These are phyloP conservation scores for Arbutus unedo DNA, from an alignment of 148 eudicot genomes.

Conservation along the genomic window DNA sequence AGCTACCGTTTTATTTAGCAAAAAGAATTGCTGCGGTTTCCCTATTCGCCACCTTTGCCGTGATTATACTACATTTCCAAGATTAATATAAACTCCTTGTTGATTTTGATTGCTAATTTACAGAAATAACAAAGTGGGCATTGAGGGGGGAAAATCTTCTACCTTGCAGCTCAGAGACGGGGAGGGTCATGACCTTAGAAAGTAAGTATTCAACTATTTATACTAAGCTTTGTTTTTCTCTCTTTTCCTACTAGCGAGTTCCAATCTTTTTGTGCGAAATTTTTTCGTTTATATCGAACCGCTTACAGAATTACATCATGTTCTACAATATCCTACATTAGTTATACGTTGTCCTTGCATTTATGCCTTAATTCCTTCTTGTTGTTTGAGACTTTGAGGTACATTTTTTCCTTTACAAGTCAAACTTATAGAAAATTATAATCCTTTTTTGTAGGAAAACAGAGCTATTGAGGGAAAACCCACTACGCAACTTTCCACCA, in stretches of 20 bases:
- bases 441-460: slow-evolving; percentile 57
- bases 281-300: too few species aligned
- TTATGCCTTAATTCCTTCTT: not conserved
- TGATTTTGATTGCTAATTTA: not conserved
- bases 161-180: slow-evolving; percentile 50
- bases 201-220: slow-evolving; percentile 32
- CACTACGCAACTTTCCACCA: slow-evolving; percentile 73
- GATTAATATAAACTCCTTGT: not conserved
- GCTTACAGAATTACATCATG: too few species aligned
- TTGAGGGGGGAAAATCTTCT: slow-evolving; percentile 37
- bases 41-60: not conserved
- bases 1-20: not conserved
- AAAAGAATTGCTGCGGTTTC: not conserved
- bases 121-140: slow-evolving; percentile 38
- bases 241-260: too few species aligned
- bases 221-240: not conserved
- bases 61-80: not conserved
- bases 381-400: not conserved
- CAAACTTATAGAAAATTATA: not conserved
- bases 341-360: too few species aligned
- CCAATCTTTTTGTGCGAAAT: too few species aligned
- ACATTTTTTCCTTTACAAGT: not conserved
- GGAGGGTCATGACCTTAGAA: slow-evolving; percentile 56
- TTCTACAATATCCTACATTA: too few species aligned
- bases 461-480: slow-evolving; percentile 77